Base-by-base conservation (phyloP, 768 basidiomycete genomes). In the Collybia mongolica region DNA sequence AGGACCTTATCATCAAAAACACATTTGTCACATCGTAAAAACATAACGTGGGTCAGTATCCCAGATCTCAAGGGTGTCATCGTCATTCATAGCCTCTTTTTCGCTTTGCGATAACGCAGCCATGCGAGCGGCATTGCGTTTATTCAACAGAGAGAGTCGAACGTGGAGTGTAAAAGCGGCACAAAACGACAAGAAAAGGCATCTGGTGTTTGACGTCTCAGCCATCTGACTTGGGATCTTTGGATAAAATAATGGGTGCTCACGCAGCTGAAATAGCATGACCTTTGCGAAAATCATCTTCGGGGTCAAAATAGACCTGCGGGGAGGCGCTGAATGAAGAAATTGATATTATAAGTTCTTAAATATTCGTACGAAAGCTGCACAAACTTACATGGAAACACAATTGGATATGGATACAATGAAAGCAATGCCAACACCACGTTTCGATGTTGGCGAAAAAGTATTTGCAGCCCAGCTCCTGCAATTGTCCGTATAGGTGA, bases 401-500 rank as follows among this genome's bases (percentile, higher is more conserved):
- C 75, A 77, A 57, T 81, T 83, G 17, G 79, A 79, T 39, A 83
- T 75, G 1, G 80, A 81, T 20, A 82, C 79, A 39, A 82, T 77
- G 59, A 83, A 82, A 3, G 80, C 80, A 1, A 80, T 81, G 2
- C 81, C 81, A 46, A 80, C 81, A 32, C 81, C 81, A 24, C 81
- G 72, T 58, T 83, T 83, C 1, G 78, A 79, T 7, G 80, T 83
- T 8, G 81, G 81, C 6, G 81, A 77, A 58, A 83, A 80, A 1
- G 72, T 67, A 57, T 81, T 81, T 5, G 80, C 77, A 14, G 80
- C 80, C 81, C 81, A 83, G 58, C 77, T 79, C 79, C 80, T 81
- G 52, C 29, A 44, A 28, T 9, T 9, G 3, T 12, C 32, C 55
- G 24, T 9, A 23, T 20, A n/a, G 15, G 20, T 2, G 8, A n/a